Conservation (phyloP, 148 eudicot genomes). For the Camellia granthamiana region DNA sequence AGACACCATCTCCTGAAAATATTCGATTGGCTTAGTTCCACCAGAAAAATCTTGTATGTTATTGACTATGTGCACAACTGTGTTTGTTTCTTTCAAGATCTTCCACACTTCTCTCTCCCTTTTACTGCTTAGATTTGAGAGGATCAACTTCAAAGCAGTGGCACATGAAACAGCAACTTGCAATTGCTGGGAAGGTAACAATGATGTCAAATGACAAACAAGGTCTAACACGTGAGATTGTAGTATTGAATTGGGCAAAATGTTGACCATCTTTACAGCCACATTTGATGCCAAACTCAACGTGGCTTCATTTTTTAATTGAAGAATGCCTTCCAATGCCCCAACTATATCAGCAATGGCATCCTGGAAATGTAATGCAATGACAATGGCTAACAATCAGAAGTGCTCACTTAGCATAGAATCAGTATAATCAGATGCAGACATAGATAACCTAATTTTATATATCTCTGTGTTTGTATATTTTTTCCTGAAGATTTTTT, state of each 20-base stretch:
- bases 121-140: slow-evolving; percentile 50
- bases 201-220: slow-evolving; percentile 49
- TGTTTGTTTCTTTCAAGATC: slow-evolving; percentile 43
- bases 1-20: slow-evolving; percentile 51
- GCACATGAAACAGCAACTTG: slow-evolving; percentile 67
- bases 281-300: slow-evolving; percentile 50
- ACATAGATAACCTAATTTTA: background rate
- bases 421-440: background rate
- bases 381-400: background rate
- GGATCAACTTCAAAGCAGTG: slow-evolving; percentile 52
- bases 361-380: slow-evolving; percentile 46
- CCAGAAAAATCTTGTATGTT: slow-evolving; percentile 37
- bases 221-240: slow-evolving; percentile 55
- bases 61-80: slow-evolving; percentile 46
- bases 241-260: slow-evolving; percentile 48
- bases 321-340: slow-evolving; percentile 63
- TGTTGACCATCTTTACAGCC: slow-evolving; percentile 57
- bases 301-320: slow-evolving; percentile 44
- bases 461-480: background rate
- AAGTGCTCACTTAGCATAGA: background rate
- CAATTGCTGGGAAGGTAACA: slow-evolving; percentile 43
- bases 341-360: slow-evolving; percentile 59
- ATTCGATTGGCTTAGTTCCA: slow-evolving; percentile 41
- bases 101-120: slow-evolving; percentile 58
- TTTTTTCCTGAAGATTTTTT: background rate